Conservation (phyloP, 139 green algal genomes). For the Choricystis sp. region DNA sequence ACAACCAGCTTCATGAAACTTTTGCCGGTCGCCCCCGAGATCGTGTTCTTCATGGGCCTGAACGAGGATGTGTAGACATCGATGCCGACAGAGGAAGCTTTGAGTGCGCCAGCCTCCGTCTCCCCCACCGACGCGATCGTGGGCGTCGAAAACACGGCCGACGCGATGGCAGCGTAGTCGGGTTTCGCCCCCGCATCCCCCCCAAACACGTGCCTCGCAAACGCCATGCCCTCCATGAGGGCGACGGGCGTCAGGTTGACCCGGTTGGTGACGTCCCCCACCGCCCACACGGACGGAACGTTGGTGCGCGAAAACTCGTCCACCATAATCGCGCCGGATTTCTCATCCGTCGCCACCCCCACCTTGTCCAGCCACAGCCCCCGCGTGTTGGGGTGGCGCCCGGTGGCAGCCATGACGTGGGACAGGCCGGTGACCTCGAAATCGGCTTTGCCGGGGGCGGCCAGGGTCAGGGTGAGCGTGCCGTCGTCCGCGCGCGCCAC, state of each 20-base stretch:
- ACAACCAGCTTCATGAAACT: slow-evolving; percentile 74
- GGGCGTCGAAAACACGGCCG: slow-evolving; percentile 78
- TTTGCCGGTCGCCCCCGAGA: slow-evolving; percentile 50
- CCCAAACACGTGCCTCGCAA: slow-evolving; percentile 69
- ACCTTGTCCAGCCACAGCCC: slow-evolving; percentile 48
- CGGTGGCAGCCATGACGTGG: slow-evolving; percentile 51
- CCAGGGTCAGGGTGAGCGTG: slow-evolving; percentile 1
- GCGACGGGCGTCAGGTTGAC: slow-evolving; percentile 30
- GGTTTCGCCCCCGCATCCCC: slow-evolving; percentile 46
- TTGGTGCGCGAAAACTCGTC: slow-evolving; percentile 68
- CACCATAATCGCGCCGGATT: slow-evolving; percentile 56
- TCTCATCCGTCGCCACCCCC: slow-evolving; percentile 41
- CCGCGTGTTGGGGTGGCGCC: slow-evolving; percentile 57
- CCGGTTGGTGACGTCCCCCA: slow-evolving; percentile 89
- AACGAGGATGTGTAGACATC: slow-evolving; percentile 87
- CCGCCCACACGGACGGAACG: slow-evolving; percentile 69
- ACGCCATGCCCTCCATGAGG: slow-evolving; percentile 90
- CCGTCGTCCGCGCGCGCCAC: slow-evolving; percentile 7
- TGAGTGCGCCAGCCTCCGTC: slow-evolving; percentile 76
- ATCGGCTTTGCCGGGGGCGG: neutral
- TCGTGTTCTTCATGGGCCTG: slow-evolving; percentile 79
- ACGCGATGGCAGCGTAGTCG: slow-evolving; percentile 49
- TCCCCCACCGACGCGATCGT: slow-evolving; percentile 76
- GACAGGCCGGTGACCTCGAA: neutral
- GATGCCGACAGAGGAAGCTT: too few relatives aligned